Conservation (phyloP, 1,139 yeast species). For the Taphrina communis region DNA sequence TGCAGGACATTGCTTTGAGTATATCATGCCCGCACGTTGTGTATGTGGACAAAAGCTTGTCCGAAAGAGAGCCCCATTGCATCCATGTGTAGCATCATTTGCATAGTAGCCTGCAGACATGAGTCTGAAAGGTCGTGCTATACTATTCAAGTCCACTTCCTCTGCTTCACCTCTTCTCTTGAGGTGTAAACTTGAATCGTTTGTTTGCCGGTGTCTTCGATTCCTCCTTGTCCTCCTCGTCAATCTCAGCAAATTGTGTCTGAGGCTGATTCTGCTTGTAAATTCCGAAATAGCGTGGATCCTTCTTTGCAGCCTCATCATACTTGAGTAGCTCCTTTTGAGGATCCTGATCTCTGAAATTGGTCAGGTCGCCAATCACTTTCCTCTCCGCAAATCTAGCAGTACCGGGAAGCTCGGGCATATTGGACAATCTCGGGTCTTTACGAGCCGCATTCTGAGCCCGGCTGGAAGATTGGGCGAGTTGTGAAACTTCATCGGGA, state of each 20-base stretch:
- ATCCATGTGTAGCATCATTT: no score
- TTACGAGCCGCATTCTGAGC: slow-evolving; percentile 42
- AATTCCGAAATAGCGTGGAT: slow-evolving; percentile 47
- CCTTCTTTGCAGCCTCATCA: slow-evolving; percentile 50
- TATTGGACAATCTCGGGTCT: slow-evolving; percentile 41
- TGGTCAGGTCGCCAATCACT: slow-evolving; percentile 45
- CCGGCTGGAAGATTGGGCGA: slow-evolving; percentile 29
- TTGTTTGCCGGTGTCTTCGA: slow-evolving; percentile 20
- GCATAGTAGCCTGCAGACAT: no score
- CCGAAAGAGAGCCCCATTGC: no score
- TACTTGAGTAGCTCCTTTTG: slow-evolving; percentile 53
- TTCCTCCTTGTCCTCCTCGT: slow-evolving; percentile 4
- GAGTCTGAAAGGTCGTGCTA: background rate
- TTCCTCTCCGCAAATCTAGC: slow-evolving; percentile 46
- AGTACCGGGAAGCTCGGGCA: slow-evolving; percentile 41
- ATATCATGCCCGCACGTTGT: no score
- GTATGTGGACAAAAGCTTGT: no score
- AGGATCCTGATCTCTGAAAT: slow-evolving; percentile 51
- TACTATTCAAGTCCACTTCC: background rate
- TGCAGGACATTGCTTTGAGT: no score
- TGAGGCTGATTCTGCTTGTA: slow-evolving; percentile 42
- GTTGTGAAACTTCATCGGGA: slow-evolving; percentile 30
- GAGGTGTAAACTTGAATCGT: slow-evolving; percentile 32
- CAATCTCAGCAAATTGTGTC: slow-evolving; percentile 24
- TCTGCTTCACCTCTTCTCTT: background rate